Conservation (phyloP, 164 flowering plant genomes). For the grape (Vitis vinifera) region ASM3070453v1 NC_081810.1:21360501-21361000, state of each 20-base stretch:
- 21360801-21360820: neutral
- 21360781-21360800: constrained; percentile 32
- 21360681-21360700: constrained; percentile 71
- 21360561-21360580: neutral
- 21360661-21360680: constrained; percentile 66
- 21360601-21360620: constrained; percentile 1
- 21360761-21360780: constrained; percentile 49
- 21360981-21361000: constrained; percentile 74
- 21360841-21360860: constrained; percentile 75
- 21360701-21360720: constrained; percentile 85
- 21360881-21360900: constrained; percentile 76
- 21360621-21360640: constrained; percentile 27
- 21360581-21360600: neutral
- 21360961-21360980: constrained; percentile 71
- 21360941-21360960: constrained; percentile 80
- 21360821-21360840: constrained; percentile 17
- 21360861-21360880: constrained; percentile 81
- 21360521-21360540: neutral
- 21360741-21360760: constrained; percentile 82
- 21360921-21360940: constrained; percentile 86
- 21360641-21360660: constrained; percentile 50
- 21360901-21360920: constrained; percentile 75
- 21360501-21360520: neutral
- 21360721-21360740: constrained; percentile 88
- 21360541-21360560: neutral